Percentiles rank a stretch among this genome's conserved stretches.
These are phyloP conservation scores for Phlegmacium glaucopus DNA, from an alignment of 768 basidiomycete species.

Conservation along the genomic window DNA sequence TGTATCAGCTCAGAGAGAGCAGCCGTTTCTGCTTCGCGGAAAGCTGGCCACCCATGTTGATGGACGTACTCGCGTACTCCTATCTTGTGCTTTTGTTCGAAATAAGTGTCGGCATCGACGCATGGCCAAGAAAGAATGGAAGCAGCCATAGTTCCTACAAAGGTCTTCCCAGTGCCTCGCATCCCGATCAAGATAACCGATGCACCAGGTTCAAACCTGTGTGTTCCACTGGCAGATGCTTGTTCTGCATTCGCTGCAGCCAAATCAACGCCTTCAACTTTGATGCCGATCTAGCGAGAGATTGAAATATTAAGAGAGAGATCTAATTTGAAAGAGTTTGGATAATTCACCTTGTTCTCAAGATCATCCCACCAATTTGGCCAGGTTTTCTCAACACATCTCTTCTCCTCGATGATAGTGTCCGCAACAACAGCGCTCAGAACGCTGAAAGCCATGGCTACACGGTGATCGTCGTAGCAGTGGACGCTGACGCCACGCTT, in stretches of 20 bases:
- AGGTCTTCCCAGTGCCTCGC: slow-evolving; percentile 96
- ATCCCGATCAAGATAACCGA: slow-evolving; percentile 87
- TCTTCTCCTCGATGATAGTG: slow-evolving; percentile 91
- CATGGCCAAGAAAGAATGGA: slow-evolving; percentile 63
- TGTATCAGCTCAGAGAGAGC: slow-evolving; percentile 68
- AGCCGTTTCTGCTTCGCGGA: slow-evolving; percentile 76
- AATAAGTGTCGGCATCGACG: slow-evolving; percentile 83
- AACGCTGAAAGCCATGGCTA: slow-evolving; percentile 97
- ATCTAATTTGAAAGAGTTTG: neutral
- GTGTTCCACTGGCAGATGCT: slow-evolving; percentile 40
- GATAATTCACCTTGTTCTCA: slow-evolving; percentile 73
- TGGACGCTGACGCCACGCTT: slow-evolving; percentile 76
- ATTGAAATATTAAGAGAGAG: neutral
- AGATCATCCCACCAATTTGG: slow-evolving; percentile 99
- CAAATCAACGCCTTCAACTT: slow-evolving; percentile 83
- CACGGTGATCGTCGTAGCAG: slow-evolving; percentile 98
- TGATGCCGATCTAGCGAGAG: slow-evolving; percentile 75
- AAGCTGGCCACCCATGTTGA: slow-evolving; percentile 84
- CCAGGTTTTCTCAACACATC: slow-evolving; percentile 99
- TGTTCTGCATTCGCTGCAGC: slow-evolving; percentile 33
- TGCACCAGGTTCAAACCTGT: slow-evolving; percentile 33
- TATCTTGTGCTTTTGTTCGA: slow-evolving; percentile 59
- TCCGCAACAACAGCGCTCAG: slow-evolving; percentile 68
- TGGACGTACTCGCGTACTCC: slow-evolving; percentile 75
- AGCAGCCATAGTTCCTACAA: slow-evolving; percentile 78